These are phyloP conservation scores for Lodderomyces theae DNA, from an alignment of 1,139 yeast genomes.

Conservation along the genomic window DNA sequence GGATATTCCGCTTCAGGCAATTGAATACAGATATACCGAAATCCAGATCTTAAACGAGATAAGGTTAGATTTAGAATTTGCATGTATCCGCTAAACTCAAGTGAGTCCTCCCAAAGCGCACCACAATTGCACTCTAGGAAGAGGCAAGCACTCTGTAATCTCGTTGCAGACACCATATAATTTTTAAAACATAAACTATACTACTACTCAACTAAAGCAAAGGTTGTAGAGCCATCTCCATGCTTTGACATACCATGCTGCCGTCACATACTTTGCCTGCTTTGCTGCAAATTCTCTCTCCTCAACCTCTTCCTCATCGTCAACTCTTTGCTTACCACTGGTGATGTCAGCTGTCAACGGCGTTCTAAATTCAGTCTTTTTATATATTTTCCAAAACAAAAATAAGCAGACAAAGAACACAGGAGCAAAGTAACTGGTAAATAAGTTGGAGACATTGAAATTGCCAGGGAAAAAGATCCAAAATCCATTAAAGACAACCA, in stretches of 20 bases:
- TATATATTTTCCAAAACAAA: constrained; percentile 35
- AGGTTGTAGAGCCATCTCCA: constrained; percentile 2
- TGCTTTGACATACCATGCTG: not conserved
- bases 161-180: too few relatives aligned
- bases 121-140: too few relatives aligned
- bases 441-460: constrained; percentile 33
- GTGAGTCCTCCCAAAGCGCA: too few relatives aligned
- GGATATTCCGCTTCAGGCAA: too few relatives aligned
- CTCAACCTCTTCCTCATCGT: constrained; percentile 27
- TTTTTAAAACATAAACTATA: too few relatives aligned
- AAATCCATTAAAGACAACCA: constrained; percentile 40
- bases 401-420: constrained; percentile 27
- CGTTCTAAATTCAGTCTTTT: constrained; percentile 33
- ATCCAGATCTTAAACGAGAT: too few relatives aligned
- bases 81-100: too few relatives aligned
- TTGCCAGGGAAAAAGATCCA: constrained; percentile 43
- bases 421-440: constrained; percentile 43
- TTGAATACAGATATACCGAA: too few relatives aligned
- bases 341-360: constrained; percentile 35
- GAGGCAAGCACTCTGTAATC: too few relatives aligned
- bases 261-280: not conserved
- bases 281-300: not conserved
- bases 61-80: too few relatives aligned
- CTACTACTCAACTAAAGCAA: not conserved
- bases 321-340: constrained; percentile 37